Evolutionary conservation across 2,329 filamentous ascomycete genomes (phyloP), one percentile per base, ranked within the genome.

Genomic region (Sarocladium oryzae): DNA sequence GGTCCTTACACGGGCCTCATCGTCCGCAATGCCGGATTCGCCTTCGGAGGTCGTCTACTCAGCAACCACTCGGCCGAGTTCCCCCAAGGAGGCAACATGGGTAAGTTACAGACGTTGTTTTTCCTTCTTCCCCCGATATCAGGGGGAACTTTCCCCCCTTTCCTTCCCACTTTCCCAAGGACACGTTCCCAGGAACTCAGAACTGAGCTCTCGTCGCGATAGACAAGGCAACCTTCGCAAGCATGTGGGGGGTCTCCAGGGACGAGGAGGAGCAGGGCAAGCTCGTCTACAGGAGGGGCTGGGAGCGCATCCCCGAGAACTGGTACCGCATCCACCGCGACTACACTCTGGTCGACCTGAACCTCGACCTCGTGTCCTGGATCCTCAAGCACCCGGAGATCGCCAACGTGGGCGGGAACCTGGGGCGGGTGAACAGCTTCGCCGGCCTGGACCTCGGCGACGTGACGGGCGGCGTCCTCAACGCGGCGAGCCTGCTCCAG

Each of bases 271-370:
- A 56, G 24, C 63, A 71, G 6, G 68, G 65, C 4, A 64, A 67
- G 36, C 58, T 74, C 35, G 66, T 65, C 3, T 72, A 77, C 55
- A 69, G 68, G 8, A 57, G 66, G 21, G 76, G 77, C n/a, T 70
- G 70, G 57, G 75, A 79, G 56, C 66, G 69, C 3, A 76, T 79
- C 37, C 76, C 77, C 0, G 66, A 71, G 21, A 78, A 79, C 61
- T 79, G 75, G 72, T 79, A 74, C 60, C 58, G 60, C 23, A 55
- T 54, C 3, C 68, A 69, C 36, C 58, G 67, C 0, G 74, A 77
- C 46, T 79, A 76, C 52, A 69, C 70, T n/a, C 62, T 77, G 7
- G 57, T 75, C 5, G 63, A 69, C 23, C 60, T 68, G 41, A 63
- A 65, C 33, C 52, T 69, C 5, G 75, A 77, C 55, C 56, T 73